These are phyloP conservation scores for Butyriboletus loyo DNA, from an alignment of 768 basidiomycete genomes.

Conservation along the genomic window DNA sequence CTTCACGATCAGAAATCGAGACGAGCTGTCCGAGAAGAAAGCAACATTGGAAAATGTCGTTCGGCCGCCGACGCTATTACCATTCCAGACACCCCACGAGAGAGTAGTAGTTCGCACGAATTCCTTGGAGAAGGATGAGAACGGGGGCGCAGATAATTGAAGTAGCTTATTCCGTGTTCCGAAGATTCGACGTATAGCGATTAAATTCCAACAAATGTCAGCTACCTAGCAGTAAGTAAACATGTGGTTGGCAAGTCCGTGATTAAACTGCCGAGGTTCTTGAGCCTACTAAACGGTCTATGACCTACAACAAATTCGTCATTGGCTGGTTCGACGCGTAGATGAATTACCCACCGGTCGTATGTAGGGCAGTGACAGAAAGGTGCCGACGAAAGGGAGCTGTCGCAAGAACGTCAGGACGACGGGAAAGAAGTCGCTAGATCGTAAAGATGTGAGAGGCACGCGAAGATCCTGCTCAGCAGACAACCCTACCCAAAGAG, in stretches of 20 bases:
- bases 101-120: slow-evolving; percentile 15
- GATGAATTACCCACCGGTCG: slow-evolving; percentile 54
- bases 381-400: slow-evolving; percentile 85
- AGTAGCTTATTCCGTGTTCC: not conserved
- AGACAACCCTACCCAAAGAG: slow-evolving; percentile 75
- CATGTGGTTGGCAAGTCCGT: not conserved
- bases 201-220: slow-evolving; percentile 16
- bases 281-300: slow-evolving; percentile 79
- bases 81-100: slow-evolving; percentile 2
- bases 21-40: slow-evolving; percentile 35
- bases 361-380: slow-evolving; percentile 85
- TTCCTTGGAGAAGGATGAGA: slow-evolving; percentile 12
- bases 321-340: not conserved
- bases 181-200: slow-evolving; percentile 2
- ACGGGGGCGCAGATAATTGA: not conserved
- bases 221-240: slow-evolving; percentile 5
- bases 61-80: not conserved
- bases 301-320: slow-evolving; percentile 44
- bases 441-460: not conserved
- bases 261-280: slow-evolving; percentile 67
- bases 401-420: slow-evolving; percentile 96
- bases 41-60: not conserved
- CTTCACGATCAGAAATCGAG: slow-evolving; percentile 49
- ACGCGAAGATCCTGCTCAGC: not conserved
- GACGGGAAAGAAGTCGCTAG: slow-evolving; percentile 98